Evolutionary conservation across 2,329 filamentous ascomycete genomes (phyloP), one percentile per base, ranked within the genome.

Genomic region (Colletotrichum camelliae): DNA sequence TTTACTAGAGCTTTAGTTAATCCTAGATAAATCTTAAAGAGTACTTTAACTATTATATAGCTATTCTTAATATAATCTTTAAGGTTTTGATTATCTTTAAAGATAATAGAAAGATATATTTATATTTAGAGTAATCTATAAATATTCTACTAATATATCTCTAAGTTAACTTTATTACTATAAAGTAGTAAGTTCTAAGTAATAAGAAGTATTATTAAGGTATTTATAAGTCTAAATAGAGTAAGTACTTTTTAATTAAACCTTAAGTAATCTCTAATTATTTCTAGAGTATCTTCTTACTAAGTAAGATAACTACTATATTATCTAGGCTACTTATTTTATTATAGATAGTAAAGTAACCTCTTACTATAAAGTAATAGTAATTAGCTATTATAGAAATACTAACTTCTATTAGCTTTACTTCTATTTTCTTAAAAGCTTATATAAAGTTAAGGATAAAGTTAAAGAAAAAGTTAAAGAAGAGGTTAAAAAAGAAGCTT

Each of bases 271-370:
- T n/a, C 8, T 55, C 8, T 55, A 55, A 55, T 55, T 55, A 55
- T 55, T 5, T 7, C 1, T 55, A 55, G 1, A 55, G 1, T 55
- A 13, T 4, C 8, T 1, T 0, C 3, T 1, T 55, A 55, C 9
- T 12, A 55, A 55, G 4, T 55, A 24, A 1, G 8, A 55, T 55
- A 55, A 55, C n/a, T 55, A 21, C 8, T 55, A 55, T 55, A 55
- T 55, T 24, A 55, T 55, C 1, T 55, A 55, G 3, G 4, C n/a
- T 55, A 21, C 3, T 7, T 55, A 55, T 55, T 8, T 55, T 55
- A 55, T 4, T 55, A 21, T 55, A 55, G 7, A 55, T 55, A 55
- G 7, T 55, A 24, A 55, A 4, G 1, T 55, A 6, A 55, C n/a
- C 1, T 13, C 48, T 55, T 24, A 55, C 1, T 55, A 55, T 55